Base-by-base conservation (phyloP, 495 filamentous ascomycete genomes). In the Tricharina praecox region DNA sequence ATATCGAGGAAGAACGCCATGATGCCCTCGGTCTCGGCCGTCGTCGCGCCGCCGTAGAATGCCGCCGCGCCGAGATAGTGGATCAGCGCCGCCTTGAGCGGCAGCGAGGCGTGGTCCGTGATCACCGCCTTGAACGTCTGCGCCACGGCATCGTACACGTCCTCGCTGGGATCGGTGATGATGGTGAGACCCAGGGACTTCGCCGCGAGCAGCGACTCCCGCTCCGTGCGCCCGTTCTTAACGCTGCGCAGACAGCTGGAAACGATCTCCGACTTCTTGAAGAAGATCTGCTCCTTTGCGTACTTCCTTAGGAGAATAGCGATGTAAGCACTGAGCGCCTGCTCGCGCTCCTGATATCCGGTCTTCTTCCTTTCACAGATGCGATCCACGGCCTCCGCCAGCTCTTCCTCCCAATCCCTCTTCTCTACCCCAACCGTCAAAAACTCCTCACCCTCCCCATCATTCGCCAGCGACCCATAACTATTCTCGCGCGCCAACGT, bases 1-100 rank as follows among this genome's bases (percentile, higher is more conserved):
- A 95, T 85, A 50, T 93, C 86, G 15, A 94, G 66, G 23, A 94
- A 64, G 50, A 81, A 88, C 1, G 80, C 76, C 72, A 95, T 82
- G 40, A 84, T 71, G 30, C 87, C 78, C 40, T 81, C 69, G 1
- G 77, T 79, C 16, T 76, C 81, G 19, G 73, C 70, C 23, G 73
- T 70, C 5, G 78, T 75, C 1, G 82, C 83, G 11, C 88, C 87
- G 26, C 82, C 85, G 48, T 81, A 90, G 53, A 84, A 76, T 1
- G 80, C 75, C 23, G 76, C 78, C 8, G 78, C 70, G 19, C 76
- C 70, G 41, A 95, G 73, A 23, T 81, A 72, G 59, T 82, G 75
- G 36, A 97, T 79, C 2, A 84, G 79, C 21, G 74, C 75, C 24
- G 76, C 67, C 62, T 95, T 93, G 54, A 79, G 65, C 0, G 63